Conservation (phyloP, 768 basidiomycete genomes). For the Agaricus sinodeliciosus region DNA sequence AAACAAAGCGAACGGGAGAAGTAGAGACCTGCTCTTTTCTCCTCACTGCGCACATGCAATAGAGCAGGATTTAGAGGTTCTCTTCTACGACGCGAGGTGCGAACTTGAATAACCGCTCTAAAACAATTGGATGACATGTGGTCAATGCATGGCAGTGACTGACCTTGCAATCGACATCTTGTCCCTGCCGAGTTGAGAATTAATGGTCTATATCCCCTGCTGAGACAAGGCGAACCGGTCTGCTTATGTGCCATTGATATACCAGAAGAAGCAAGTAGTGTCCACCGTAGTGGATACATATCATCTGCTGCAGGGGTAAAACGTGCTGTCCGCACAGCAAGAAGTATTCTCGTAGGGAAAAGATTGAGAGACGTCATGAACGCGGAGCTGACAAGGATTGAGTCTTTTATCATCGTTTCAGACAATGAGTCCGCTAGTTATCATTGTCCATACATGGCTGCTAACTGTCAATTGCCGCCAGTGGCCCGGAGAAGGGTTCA, state of each 20-base stretch:
- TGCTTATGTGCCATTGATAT: constrained; percentile 69
- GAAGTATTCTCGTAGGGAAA: constrained; percentile 1
- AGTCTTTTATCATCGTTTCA: constrained; percentile 58
- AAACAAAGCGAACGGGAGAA: not conserved
- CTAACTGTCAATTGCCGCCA: too few relatives aligned
- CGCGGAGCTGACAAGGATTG: constrained; percentile 58
- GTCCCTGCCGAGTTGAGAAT: constrained; percentile 66
- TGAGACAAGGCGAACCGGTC: constrained; percentile 70
- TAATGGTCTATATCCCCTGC: constrained; percentile 50
- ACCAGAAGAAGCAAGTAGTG: constrained; percentile 71
- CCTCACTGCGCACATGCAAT: not conserved
- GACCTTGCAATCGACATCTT: constrained; percentile 40
- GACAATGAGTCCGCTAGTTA: too few relatives aligned
- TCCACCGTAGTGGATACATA: constrained; percentile 66
- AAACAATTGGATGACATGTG: constrained; percentile 70
- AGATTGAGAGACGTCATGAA: constrained; percentile 6
- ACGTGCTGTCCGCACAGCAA: constrained; percentile 51
- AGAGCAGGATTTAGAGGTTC: not conserved
- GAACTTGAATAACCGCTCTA: constrained; percentile 39
- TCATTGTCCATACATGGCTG: too few relatives aligned
- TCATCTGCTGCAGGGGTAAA: constrained; percentile 64
- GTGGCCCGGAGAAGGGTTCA: too few relatives aligned
- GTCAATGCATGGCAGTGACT: constrained; percentile 70
- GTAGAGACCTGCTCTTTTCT: not conserved
- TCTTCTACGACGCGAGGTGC: not conserved